Conservation (phyloP, 1,139 yeast species). For the Geotrichum histeridarum region DNA sequence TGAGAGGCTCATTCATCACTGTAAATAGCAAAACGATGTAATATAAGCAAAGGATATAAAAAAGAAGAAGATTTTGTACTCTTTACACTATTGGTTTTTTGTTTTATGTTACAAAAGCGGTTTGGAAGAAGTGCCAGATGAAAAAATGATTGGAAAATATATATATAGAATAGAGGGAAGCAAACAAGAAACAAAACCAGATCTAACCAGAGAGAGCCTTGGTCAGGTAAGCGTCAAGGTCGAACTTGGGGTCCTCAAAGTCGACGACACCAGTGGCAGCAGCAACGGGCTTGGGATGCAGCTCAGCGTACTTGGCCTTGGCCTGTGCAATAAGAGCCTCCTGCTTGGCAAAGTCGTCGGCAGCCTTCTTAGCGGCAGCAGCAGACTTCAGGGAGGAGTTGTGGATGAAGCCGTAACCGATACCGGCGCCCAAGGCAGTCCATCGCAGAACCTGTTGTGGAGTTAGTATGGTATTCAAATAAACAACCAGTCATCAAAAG, state of each 20-base stretch:
- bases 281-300: slow-evolving; percentile 47
- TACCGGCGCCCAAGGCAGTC: slow-evolving; percentile 85
- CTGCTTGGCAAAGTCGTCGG: slow-evolving; percentile 57
- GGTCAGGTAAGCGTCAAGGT: slow-evolving; percentile 50
- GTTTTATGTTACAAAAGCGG: not conserved
- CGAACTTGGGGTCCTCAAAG: slow-evolving; percentile 88
- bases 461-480: not conserved
- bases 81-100: not conserved
- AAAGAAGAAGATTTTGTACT: not conserved
- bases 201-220: slow-evolving; percentile 30
- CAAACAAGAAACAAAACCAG: not conserved
- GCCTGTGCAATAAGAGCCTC: slow-evolving; percentile 80
- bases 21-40: slow-evolving; percentile 8
- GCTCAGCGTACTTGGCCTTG: slow-evolving; percentile 76
- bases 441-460: slow-evolving; percentile 74
- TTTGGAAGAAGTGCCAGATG: no score
- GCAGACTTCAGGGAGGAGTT: slow-evolving; percentile 61
- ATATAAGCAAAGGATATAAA: not conserved
- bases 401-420: slow-evolving; percentile 84
- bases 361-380: slow-evolving; percentile 55
- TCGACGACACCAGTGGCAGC: slow-evolving; percentile 42
- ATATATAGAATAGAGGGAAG: not conserved
- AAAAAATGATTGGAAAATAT: slow-evolving; percentile 1
- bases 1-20: slow-evolving; percentile 8
- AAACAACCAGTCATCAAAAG: no score